Evolutionary conservation across 495 filamentous ascomycete genomes (phyloP).

Genomic region (Aspergillus sclerotioniger): DNA sequence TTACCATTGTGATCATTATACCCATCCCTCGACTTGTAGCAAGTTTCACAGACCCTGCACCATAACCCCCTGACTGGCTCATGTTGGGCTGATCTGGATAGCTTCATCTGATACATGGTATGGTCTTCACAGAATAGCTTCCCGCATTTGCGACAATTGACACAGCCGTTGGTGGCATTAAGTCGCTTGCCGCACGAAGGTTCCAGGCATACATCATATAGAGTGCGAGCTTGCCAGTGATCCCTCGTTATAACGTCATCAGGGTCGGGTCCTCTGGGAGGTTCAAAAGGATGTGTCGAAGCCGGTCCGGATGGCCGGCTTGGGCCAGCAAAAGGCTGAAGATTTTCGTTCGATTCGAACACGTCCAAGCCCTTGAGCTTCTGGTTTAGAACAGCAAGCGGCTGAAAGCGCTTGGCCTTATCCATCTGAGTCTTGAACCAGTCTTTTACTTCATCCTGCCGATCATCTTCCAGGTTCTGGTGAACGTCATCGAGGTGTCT

Average conservation of each 20-base stretch:
- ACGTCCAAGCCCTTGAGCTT: constrained; percentile 97
- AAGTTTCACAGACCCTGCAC: constrained; percentile 96
- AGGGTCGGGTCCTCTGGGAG: constrained; percentile 57
- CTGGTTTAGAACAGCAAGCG: constrained; percentile 86
- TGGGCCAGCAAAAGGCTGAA: constrained; percentile 28
- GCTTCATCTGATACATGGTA: constrained; percentile 99
- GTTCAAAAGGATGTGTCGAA: constrained; percentile 34
- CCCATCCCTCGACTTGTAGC: constrained; percentile 92
- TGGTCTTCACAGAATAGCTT: constrained; percentile 95
- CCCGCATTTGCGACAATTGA: constrained; percentile 92
- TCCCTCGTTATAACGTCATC: constrained; percentile 83
- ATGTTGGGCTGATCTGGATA: constrained; percentile 83
- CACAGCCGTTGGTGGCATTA: constrained; percentile 72
- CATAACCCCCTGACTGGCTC: constrained; percentile 91
- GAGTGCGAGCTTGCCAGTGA: constrained; percentile 79
- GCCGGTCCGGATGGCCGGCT: constrained; percentile 30
- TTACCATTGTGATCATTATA: constrained; percentile 85
- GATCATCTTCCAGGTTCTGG: constrained; percentile 86
- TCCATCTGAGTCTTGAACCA: constrained; percentile 97
- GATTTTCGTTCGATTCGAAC: constrained; percentile 88
- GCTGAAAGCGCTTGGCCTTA: constrained; percentile 94
- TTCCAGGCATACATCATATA: constrained; percentile 81
- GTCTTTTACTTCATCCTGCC: constrained; percentile 95
- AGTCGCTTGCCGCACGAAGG: constrained; percentile 79
- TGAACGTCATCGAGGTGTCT: constrained; percentile 94